phyloP scores from a whole-genome alignment of 371 early-diverging fungal species.

The Thermomucor indicae-seudaticae region DNA sequence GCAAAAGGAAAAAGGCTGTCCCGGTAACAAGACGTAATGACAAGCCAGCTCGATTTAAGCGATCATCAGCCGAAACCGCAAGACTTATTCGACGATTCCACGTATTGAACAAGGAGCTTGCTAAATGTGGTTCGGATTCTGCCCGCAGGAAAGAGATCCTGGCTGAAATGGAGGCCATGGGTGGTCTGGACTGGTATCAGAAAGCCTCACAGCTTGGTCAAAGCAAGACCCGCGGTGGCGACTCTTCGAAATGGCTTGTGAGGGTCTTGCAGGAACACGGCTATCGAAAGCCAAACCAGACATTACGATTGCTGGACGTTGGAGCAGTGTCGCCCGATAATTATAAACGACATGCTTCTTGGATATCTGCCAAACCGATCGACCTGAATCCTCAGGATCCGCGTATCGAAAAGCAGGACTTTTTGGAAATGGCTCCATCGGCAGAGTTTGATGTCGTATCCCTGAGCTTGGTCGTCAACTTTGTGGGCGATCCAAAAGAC shows the following conservation, averaged over 20 bases:
- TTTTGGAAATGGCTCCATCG: constrained; percentile 59
- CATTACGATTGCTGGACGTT: constrained; percentile 73
- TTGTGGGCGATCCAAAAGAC: constrained; percentile 75
- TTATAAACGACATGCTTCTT: constrained; percentile 60
- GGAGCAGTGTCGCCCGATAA: constrained; percentile 81
- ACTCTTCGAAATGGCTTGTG: constrained; percentile 82
- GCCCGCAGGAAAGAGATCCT: constrained; percentile 36
- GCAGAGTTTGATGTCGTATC: constrained; percentile 74
- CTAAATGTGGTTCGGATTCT: constrained; percentile 29
- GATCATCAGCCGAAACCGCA: constrained; percentile 53
- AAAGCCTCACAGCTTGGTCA: constrained; percentile 80
- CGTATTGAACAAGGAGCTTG: constrained; percentile 69
- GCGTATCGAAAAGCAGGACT: constrained; percentile 71
- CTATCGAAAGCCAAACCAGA: not conserved
- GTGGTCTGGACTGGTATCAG: constrained; percentile 88
- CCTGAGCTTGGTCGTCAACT: constrained; percentile 86
- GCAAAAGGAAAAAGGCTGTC: too few relatives aligned
- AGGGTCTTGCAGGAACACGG: constrained; percentile 34
- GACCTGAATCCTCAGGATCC: constrained; percentile 85
- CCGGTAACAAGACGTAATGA: too few relatives aligned
- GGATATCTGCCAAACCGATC: constrained; percentile 72
- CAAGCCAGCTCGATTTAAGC: constrained; percentile 26
- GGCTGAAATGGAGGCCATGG: constrained; percentile 73
- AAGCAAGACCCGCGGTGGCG: constrained; percentile 77
- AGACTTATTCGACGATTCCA: constrained; percentile 70